phyloP scores from a whole-genome alignment of 257 asterid species.

The Paraleonurus japonicus region DNA sequence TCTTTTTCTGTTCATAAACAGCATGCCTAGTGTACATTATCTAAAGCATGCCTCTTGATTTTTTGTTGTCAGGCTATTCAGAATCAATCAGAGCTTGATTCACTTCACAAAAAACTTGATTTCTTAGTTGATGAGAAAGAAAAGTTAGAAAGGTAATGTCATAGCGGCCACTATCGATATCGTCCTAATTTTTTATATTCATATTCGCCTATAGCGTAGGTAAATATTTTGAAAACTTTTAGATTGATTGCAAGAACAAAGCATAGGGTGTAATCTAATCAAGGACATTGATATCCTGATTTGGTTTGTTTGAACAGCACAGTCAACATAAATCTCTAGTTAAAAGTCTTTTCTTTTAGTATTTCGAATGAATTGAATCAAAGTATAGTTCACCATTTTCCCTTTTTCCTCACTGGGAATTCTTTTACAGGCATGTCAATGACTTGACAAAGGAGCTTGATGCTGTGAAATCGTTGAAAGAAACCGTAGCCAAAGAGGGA shows the following conservation, averaged over 20 bases:
- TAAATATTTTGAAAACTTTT: neutral
- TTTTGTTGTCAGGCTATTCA: slow-evolving; percentile 50
- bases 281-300: neutral
- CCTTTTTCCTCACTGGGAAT: neutral
- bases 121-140: slow-evolving; percentile 63
- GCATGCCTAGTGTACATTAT: neutral
- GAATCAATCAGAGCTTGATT: slow-evolving; percentile 84
- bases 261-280: neutral
- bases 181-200: neutral
- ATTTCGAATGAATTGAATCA: neutral
- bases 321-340: neutral
- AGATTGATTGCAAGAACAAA: slow-evolving; percentile 4
- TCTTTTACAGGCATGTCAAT: slow-evolving; percentile 51
- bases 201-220: neutral
- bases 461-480: slow-evolving; percentile 48
- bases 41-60: neutral
- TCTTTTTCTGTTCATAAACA: neutral
- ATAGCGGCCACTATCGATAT: neutral
- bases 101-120: slow-evolving; percentile 66
- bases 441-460: slow-evolving; percentile 68
- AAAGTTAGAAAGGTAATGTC: slow-evolving; percentile 71
- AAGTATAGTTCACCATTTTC: neutral
- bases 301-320: neutral
- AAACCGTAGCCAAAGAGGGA: slow-evolving; percentile 38
- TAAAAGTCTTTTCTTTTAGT: neutral